Base-by-base conservation (phyloP, 805 yeast species). In the Metschnikowia corniflorae region DNA sequence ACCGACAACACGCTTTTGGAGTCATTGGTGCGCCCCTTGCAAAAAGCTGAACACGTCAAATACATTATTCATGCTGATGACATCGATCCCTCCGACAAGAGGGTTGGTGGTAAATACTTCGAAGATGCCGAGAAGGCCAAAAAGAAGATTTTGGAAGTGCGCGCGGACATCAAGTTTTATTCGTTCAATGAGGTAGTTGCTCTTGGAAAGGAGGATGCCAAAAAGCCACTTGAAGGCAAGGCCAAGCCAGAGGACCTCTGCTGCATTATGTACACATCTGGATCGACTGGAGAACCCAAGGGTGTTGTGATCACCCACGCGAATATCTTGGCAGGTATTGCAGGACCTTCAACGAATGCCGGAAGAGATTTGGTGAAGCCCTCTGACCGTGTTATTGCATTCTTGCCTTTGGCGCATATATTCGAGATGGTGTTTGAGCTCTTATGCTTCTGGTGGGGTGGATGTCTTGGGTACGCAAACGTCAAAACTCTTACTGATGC, bases 331-430 rank as follows among this genome's bases (percentile, higher is more conserved):
- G 85, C 95, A 16, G 96, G 95, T 58, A 61, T 86, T 23, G 93
- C 82, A 41, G 98, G 98, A 66, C 79, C 86, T 40, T 60, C 82
- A 18, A 68, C 78, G 29, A 73, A 76, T 51, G 80, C 87, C 35
- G 71, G 72, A 29, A 68, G 77, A 38, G 62, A 64, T 15, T 35
- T 63, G 29, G 75, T 87, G 35, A 63, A 54, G 39, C 63, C 65
- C 16, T 61, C 61, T 23, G 97, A 93, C 64, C 74, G 87, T 49
- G 67, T 91, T 45, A 78, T 93, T 61, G 82, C 89, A 13, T 89
- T 91, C 61, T 75, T 93, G 58, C 98, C 98, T 9, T 75, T 93
- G 55, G 98, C 98, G 7, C 98, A 93, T 58, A 93, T 93, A 51
- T 86, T 93, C 51, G 98, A 93, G 68, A 71, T 87, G 63, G 86